Conservation (phyloP, 768 basidiomycete genomes). For the Boletus sp. region DNA sequence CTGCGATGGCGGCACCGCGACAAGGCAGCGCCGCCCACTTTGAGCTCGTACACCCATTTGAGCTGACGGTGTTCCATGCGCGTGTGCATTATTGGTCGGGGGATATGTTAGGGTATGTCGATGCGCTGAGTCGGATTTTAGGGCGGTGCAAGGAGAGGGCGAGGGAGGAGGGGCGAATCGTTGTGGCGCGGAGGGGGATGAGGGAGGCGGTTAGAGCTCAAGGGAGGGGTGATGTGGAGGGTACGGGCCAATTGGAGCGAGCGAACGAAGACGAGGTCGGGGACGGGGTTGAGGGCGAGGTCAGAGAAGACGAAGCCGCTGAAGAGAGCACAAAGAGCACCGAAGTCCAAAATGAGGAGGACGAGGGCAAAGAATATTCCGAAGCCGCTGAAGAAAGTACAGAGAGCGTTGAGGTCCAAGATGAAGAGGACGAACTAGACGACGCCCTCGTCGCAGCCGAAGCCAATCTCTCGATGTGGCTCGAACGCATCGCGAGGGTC, state of each 20-base stretch:
- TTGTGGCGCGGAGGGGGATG: slow-evolving; percentile 12
- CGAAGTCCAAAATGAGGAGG: background rate
- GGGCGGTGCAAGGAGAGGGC: slow-evolving; percentile 55
- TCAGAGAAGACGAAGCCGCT: background rate
- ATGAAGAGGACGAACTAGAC: slow-evolving; percentile 10
- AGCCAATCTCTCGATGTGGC: slow-evolving; percentile 65
- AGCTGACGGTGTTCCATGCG: slow-evolving; percentile 64
- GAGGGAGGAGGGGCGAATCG: slow-evolving; percentile 28
- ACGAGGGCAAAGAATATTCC: background rate
- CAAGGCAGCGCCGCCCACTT: background rate
- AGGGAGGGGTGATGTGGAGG: background rate
- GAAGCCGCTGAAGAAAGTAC: background rate
- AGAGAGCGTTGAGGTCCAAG: background rate
- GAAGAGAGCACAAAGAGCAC: background rate
- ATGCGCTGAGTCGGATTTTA: slow-evolving; percentile 64
- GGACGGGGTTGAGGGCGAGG: no score
- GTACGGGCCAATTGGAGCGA: background rate
- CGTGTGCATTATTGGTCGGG: slow-evolving; percentile 79
- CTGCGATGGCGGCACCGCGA: slow-evolving; percentile 23
- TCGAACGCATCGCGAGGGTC: slow-evolving; percentile 73
- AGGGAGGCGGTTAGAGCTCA: background rate
- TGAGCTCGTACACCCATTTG: slow-evolving; percentile 39
- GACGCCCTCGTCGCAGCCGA: slow-evolving; percentile 25
- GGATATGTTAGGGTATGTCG: slow-evolving; percentile 76
- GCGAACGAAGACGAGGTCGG: background rate